Evolutionary conservation across 1,139 yeast species (phyloP), one percentile per base, ranked within the genome.

Genomic region (Geotrichum reessii): DNA sequence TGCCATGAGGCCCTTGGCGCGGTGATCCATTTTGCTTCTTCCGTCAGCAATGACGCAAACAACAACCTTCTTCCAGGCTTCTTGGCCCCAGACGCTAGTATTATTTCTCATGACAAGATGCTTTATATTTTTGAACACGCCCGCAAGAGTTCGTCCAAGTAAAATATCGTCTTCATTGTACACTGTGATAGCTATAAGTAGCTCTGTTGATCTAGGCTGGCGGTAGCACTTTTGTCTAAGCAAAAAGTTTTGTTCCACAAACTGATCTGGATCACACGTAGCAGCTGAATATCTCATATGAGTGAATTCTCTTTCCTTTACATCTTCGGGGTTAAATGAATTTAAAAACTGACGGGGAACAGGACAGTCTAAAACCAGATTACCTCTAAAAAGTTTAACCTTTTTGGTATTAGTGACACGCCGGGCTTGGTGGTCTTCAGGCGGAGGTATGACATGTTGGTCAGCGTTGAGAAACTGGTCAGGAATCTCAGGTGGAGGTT

Each of bases 241-340:
- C 47, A 83, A 82, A 72, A 86, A 87, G 64, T 81, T 78, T 65
- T 77, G 79, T n/a, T 71, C 67, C 14, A 31, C 55, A 66, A 84
- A 87, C 61, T 84, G 82, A 7, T 82, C 77, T 0, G 95, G 93
- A 57, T 89, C 90, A 69, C 91, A 84, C 1, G 95, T 87, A 52
- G 86, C 88, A 0, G 92, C 95, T 37, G 89, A 84, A 73, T 87
- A 87, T 63, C 95, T 76, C 87, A 87, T 82, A 63, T 83, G 85
- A 8, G 86, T 75, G 77, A 87, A 86, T 72, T 87, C 95, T 59
- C 90, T 76, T 31, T 56, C 54, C 19, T 51, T 51, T 14, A 51
- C 52, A 14, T 37, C 24, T 11, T 54, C 50, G 25, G 46, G 52
- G 31, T 56, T 47, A 9, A 50, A 44, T 8, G 53, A 48, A 27